These are phyloP conservation scores for Dothistroma pini DNA, from an alignment of 2,329 filamentous ascomycete genomes.

Conservation along the genomic window DNA sequence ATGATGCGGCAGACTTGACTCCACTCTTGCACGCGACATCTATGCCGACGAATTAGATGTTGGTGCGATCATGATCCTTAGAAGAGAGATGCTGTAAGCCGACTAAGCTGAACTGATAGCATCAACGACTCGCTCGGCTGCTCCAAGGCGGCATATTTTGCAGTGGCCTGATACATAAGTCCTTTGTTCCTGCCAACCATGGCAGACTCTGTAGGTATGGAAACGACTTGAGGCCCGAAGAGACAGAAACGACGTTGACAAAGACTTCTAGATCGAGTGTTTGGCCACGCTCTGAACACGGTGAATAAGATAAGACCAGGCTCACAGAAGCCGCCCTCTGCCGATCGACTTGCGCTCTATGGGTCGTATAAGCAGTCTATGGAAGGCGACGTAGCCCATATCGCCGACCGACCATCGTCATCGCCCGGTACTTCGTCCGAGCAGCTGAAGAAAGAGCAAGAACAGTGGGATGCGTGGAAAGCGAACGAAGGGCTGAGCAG, in stretches of 20 bases:
- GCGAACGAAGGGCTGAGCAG: constrained; percentile 75
- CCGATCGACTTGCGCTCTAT: constrained; percentile 87
- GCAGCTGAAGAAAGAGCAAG: constrained; percentile 36
- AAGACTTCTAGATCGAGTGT: constrained; percentile 74
- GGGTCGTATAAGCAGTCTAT: constrained; percentile 98
- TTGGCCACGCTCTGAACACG: constrained; percentile 97
- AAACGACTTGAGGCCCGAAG: neutral
- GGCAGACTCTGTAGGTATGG: constrained; percentile 33
- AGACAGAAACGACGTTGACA: neutral
- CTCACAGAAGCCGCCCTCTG: constrained; percentile 78
- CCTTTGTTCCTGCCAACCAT: constrained; percentile 13
- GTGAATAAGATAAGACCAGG: constrained; percentile 98
- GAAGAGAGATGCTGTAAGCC: neutral
- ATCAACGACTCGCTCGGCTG: neutral
- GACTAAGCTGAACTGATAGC: constrained; percentile 6
- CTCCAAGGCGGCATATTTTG: neutral
- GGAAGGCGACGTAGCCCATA: constrained; percentile 94
- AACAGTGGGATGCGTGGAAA: constrained; percentile 82
- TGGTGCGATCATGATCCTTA: neutral
- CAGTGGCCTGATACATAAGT: neutral
- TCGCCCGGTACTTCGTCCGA: constrained; percentile 20
- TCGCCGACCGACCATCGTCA: constrained; percentile 74
- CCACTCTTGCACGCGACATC: constrained; percentile 4
- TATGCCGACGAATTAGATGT: neutral
- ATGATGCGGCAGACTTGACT: constrained; percentile 1